phyloP scores from a whole-genome alignment of 805 yeast species.

The Metschnikowia henanensis region DNA sequence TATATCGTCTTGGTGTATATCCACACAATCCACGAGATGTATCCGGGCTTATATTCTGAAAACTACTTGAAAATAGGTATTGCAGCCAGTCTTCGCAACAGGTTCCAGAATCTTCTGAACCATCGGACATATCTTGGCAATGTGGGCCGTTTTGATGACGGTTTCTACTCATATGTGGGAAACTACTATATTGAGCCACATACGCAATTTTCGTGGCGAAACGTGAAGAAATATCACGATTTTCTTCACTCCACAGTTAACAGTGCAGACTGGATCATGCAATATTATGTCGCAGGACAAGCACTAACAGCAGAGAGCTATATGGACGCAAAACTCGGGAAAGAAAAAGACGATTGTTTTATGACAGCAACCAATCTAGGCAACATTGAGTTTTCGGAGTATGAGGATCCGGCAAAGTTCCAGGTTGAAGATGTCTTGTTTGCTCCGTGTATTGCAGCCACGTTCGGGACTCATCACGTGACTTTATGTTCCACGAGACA shows the following conservation, averaged over 20 bases:
- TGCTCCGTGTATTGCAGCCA: constrained; percentile 10
- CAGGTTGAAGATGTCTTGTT: constrained; percentile 10
- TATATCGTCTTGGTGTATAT: too few relatives aligned
- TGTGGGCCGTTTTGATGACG: constrained; percentile 9
- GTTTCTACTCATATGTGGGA: constrained; percentile 9
- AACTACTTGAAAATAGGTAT: constrained; percentile 10
- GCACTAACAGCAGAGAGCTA: constrained; percentile 9
- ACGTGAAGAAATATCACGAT: constrained; percentile 8
- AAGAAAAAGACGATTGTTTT: constrained; percentile 9
- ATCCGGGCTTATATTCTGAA: constrained; percentile 5
- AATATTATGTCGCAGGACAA: constrained; percentile 10
- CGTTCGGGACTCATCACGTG: constrained; percentile 12
- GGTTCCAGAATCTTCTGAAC: constrained; percentile 1
- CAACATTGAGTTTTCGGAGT: constrained; percentile 4
- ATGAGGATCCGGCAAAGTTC: constrained; percentile 1
- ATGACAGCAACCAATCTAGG: constrained; percentile 11
- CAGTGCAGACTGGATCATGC: constrained; percentile 9
- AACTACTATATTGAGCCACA: constrained; percentile 9
- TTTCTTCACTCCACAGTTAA: constrained; percentile 8
- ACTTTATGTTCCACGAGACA: constrained; percentile 10
- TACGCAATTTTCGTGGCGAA: constrained; percentile 7
- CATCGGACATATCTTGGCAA: constrained; percentile 10
- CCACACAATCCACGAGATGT: constrained; percentile 10
- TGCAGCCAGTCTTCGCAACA: constrained; percentile 11
- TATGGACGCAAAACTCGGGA: constrained; percentile 5